Conservation (phyloP, 495 filamentous ascomycete genomes). For the Penicillium silybi region DNA sequence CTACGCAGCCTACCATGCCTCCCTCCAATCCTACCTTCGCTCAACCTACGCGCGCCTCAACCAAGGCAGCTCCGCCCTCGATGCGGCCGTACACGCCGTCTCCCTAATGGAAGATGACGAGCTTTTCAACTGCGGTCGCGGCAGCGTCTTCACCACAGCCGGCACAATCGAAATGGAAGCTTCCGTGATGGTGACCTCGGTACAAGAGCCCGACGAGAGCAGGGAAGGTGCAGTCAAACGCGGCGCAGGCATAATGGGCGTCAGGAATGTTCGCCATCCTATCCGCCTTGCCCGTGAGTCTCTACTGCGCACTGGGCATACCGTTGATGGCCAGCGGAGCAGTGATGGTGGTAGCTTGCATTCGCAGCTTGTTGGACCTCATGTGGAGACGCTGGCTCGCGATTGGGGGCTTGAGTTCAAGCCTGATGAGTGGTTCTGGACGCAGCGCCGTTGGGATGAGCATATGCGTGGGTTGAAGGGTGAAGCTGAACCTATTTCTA, state of each 20-base stretch:
- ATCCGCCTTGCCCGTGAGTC: conserved; percentile 70
- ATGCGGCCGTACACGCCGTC: conserved; percentile 73
- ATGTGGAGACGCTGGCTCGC: conserved; percentile 63
- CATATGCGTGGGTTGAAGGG: conserved; percentile 64
- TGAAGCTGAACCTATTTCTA: conserved; percentile 22
- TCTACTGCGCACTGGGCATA: conserved; percentile 52
- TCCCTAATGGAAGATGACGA: conserved; percentile 72
- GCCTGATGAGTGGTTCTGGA: conserved; percentile 71
- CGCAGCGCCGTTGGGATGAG: conserved; percentile 76
- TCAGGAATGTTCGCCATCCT: conserved; percentile 73
- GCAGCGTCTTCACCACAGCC: conserved; percentile 79
- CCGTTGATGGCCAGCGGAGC: conserved; percentile 26
- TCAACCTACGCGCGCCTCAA: conserved; percentile 41
- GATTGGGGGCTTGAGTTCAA: conserved; percentile 68
- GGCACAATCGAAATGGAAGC: conserved; percentile 86
- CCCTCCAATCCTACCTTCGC: conserved; percentile 61
- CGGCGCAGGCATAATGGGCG: conserved; percentile 68
- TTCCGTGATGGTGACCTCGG: conserved; percentile 75
- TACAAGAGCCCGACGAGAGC: conserved; percentile 5
- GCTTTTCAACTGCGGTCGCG: conserved; percentile 82
- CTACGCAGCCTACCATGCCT: conserved; percentile 56
- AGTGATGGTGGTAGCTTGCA: conserved; percentile 53
- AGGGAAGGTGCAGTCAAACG: conserved; percentile 59
- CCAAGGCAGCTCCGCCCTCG: conserved; percentile 53
- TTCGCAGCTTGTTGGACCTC: conserved; percentile 59